Conservation (phyloP, 345 rosid genomes). For the Salix brachista region DNA sequence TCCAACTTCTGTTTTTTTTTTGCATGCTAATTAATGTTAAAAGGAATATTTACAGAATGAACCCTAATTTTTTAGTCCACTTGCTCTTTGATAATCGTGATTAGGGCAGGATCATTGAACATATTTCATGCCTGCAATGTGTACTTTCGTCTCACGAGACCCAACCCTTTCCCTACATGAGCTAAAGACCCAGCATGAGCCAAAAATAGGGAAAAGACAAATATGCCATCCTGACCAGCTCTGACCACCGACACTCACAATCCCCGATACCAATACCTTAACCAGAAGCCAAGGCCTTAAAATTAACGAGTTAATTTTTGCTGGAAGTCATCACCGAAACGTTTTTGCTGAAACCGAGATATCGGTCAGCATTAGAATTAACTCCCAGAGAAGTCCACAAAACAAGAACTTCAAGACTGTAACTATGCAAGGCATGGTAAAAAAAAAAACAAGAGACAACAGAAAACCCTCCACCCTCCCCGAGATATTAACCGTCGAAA, state of each 20-base stretch:
- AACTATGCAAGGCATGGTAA: background rate
- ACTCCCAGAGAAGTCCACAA: background rate
- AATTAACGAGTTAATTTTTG: too few species aligned
- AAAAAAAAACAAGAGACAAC: too few species aligned
- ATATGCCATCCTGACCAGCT: background rate
- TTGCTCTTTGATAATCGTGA: too few species aligned
- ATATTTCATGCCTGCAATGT: background rate
- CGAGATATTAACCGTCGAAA: background rate
- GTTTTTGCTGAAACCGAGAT: background rate
- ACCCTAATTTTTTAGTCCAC: background rate
- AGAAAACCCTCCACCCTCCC: background rate
- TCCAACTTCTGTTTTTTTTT: too few species aligned
- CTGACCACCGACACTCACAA: conserved; percentile 9
- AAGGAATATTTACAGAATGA: background rate
- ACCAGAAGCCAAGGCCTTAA: background rate
- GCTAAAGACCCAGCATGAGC: background rate
- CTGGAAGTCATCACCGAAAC: background rate
- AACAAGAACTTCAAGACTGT: background rate
- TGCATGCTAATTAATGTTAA: background rate
- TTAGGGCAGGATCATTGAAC: background rate
- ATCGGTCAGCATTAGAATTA: background rate
- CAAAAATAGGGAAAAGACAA: background rate
- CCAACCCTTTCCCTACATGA: background rate
- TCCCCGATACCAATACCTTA: background rate
- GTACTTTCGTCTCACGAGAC: background rate